These are phyloP conservation scores for Pythium oligandrum DNA, from an alignment of 352 stramenopile species.

Conservation along the genomic window DNA sequence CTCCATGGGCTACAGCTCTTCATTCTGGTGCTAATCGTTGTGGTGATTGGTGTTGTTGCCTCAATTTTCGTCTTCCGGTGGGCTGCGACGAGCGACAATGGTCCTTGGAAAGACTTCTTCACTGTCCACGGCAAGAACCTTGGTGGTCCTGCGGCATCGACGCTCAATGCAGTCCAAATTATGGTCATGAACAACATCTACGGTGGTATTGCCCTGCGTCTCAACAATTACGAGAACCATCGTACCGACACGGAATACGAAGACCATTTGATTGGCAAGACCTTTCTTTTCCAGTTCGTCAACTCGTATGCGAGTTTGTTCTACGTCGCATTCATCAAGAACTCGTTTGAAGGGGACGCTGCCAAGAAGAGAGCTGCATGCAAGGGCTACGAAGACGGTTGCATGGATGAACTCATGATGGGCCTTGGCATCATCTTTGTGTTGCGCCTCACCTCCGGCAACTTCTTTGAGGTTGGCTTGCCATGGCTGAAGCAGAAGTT, in stretches of 20 bases:
- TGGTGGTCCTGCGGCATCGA: constrained; percentile 49
- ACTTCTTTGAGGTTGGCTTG: constrained; percentile 73
- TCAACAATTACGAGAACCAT: constrained; percentile 93
- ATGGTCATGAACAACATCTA: constrained; percentile 81
- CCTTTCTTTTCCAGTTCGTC: constrained; percentile 81
- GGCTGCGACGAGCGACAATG: constrained; percentile 34
- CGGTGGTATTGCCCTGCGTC: constrained; percentile 44
- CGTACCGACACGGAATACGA: constrained; percentile 95
- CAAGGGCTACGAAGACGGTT: constrained; percentile 38
- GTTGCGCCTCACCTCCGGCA: constrained; percentile 61
- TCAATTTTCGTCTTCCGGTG: constrained; percentile 76
- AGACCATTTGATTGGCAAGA: constrained; percentile 86
- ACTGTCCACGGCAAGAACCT: constrained; percentile 43
- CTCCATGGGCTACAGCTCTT: constrained; percentile 36
- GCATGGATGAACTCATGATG: constrained; percentile 79
- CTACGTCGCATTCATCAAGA: constrained; percentile 86
- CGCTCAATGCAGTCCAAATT: constrained; percentile 78
- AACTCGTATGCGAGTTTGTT: constrained; percentile 82
- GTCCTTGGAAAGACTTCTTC: constrained; percentile 53
- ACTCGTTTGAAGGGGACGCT: constrained; percentile 32
- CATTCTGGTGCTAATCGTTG: constrained; percentile 59
- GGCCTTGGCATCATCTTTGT: constrained; percentile 70
- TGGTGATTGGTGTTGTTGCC: constrained; percentile 60
- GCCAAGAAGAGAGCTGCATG: constrained; percentile 23
- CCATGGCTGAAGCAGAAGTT: constrained; percentile 74